Percentiles rank a stretch among this genome's conserved stretches.
These are phyloP conservation scores for Eremothecium cymbalariae DNA, from an alignment of 1,139 yeast genomes.

Conservation along the genomic window DNA sequence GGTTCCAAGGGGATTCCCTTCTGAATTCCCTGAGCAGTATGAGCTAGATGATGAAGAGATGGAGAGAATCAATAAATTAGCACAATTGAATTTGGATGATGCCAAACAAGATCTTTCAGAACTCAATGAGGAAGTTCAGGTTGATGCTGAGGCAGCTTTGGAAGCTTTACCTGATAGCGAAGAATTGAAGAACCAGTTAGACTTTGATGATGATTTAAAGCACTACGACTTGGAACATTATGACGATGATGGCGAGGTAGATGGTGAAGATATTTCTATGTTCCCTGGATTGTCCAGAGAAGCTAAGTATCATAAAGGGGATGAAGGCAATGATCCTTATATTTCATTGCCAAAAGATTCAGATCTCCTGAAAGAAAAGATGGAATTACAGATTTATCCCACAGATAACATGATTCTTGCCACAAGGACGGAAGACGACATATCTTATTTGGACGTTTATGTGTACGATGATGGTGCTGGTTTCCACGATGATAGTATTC, in stretches of 20 bases:
- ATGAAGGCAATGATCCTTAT: constrained; percentile 63
- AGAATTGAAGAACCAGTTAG: constrained; percentile 44
- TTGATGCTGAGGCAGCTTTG: constrained; percentile 21
- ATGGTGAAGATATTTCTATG: constrained; percentile 46
- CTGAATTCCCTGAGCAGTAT: constrained; percentile 85
- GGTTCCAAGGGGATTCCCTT: constrained; percentile 95
- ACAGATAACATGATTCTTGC: constrained; percentile 86
- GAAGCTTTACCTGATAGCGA: constrained; percentile 18
- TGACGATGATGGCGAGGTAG: constrained; percentile 48
- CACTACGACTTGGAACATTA: constrained; percentile 82
- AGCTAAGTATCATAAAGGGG: constrained; percentile 50
- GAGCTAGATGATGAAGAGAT: constrained; percentile 87
- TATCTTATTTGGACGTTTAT: constrained; percentile 85
- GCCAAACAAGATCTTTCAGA: constrained; percentile 55
- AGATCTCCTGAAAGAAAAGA: constrained; percentile 64
- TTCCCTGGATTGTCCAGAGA: constrained; percentile 62
- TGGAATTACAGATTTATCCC: constrained; percentile 79
- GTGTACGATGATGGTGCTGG: constrained; percentile 94
- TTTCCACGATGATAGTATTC: constrained; percentile 52
- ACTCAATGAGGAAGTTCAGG: constrained; percentile 20
- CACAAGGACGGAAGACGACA: constrained; percentile 92
- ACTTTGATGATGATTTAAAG: constrained; percentile 73
- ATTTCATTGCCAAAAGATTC: constrained; percentile 58
- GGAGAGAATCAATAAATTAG: constrained; percentile 81
- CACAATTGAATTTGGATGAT: constrained; percentile 70